phyloP scores from a whole-genome alignment of 495 filamentous ascomycete species.

The Hyphodiscus hymeniophilus region DNA sequence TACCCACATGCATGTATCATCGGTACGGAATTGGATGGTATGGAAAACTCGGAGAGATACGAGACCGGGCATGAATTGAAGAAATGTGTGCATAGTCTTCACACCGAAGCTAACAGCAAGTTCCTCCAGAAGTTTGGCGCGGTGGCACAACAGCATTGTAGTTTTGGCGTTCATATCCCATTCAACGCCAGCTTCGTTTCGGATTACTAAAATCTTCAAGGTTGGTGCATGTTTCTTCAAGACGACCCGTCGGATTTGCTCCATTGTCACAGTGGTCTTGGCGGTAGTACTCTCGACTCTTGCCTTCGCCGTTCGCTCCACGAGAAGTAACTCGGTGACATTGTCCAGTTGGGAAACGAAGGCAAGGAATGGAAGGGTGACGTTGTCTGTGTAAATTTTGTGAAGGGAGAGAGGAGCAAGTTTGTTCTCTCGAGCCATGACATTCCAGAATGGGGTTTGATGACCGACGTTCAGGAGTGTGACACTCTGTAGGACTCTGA shows the following conservation, averaged over 20 bases:
- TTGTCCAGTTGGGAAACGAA: constrained; percentile 41
- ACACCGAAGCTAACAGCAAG: constrained; percentile 44
- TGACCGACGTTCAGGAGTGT: constrained; percentile 54
- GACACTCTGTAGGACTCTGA: constrained; percentile 40
- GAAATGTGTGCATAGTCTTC: constrained; percentile 38
- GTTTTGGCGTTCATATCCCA: constrained; percentile 50
- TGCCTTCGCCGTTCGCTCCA: constrained; percentile 42
- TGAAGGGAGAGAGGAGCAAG: constrained; percentile 38
- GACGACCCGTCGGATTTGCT: constrained; percentile 42
- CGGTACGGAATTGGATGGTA: constrained; percentile 38
- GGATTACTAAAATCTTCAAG: constrained; percentile 39
- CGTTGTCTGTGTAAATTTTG: constrained; percentile 54
- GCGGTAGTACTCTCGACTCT: constrained; percentile 41
- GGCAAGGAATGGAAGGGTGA: constrained; percentile 40
- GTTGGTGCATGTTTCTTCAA: constrained; percentile 38
- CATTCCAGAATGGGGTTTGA: constrained; percentile 48
- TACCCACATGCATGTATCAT: constrained; percentile 41
- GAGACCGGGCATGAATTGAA: constrained; percentile 40
- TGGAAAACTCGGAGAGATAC: constrained; percentile 43
- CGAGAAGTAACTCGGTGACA: constrained; percentile 47
- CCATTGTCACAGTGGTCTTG: constrained; percentile 36
- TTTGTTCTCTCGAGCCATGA: constrained; percentile 43
- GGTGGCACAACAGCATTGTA: constrained; percentile 37
- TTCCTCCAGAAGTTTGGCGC: constrained; percentile 41
- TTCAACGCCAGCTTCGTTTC: constrained; percentile 35